A percentile compares a stretch with the other conserved stretches of the same genome.
These are phyloP conservation scores for Myriosclerotinia scirpicola DNA, from an alignment of 2,329 filamentous ascomycete genomes.

Conservation along the genomic window DNA sequence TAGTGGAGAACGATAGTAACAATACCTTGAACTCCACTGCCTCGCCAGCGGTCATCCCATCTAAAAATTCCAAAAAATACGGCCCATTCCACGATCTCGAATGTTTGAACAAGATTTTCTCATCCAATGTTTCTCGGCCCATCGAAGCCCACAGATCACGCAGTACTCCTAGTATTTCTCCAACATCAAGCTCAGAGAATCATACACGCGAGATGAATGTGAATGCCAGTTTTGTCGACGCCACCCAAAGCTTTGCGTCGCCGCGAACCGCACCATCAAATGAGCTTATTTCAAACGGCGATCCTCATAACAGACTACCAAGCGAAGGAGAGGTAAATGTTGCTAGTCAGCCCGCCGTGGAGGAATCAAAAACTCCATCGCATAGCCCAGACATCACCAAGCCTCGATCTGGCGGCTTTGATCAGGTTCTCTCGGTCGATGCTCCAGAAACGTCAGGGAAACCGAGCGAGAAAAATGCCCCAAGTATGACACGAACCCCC, in stretches of 20 bases:
- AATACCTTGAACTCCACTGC: background rate
- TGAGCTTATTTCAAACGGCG: background rate
- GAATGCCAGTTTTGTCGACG: no score
- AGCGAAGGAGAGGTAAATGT: background rate
- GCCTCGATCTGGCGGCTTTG: background rate
- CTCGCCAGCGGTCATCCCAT: background rate
- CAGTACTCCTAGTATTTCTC: constrained; percentile 1
- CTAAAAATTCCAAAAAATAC: background rate
- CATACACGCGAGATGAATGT: background rate
- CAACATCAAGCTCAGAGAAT: constrained; percentile 3
- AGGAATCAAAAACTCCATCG: background rate
- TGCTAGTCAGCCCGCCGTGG: background rate
- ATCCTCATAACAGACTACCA: background rate
- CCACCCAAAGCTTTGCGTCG: background rate
- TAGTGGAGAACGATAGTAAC: background rate
- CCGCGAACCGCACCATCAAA: background rate
- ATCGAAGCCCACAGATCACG: background rate
- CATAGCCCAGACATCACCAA: background rate
- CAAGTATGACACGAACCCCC: background rate
- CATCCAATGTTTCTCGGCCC: background rate
- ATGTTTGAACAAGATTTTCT: constrained; percentile 7
- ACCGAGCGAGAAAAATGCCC: background rate
- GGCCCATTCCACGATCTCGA: constrained; percentile 8
- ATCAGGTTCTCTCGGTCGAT: background rate
- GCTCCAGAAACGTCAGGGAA: background rate